Conservation (phyloP, 148 eudicot species). For the Fagopyrum esculentum region DNA sequence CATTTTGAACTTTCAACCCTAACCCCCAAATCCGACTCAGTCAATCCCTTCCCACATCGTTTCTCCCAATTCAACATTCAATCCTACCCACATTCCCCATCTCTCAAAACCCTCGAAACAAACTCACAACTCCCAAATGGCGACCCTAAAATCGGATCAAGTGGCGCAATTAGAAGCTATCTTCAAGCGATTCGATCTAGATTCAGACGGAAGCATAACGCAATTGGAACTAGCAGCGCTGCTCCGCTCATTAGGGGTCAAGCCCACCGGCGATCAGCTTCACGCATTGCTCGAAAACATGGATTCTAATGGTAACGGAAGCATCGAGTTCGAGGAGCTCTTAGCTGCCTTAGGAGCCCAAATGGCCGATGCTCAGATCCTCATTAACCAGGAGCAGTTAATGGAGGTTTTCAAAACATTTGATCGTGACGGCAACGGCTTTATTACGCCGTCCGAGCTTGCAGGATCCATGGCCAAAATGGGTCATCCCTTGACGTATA, state of each 20-base stretch:
- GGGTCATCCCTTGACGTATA: slow-evolving; percentile 49
- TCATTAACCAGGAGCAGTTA: slow-evolving; percentile 40
- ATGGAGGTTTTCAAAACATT: slow-evolving; percentile 43
- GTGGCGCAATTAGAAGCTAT: background rate
- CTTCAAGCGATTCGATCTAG: slow-evolving; percentile 5
- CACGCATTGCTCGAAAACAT: background rate
- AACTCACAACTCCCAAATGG: background rate
- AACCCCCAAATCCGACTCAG: background rate
- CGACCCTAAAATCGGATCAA: background rate
- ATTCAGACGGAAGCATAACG: background rate
- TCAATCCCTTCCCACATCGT: background rate
- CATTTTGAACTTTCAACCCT: background rate
- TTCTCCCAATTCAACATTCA: no score
- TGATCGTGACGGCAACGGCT: slow-evolving; percentile 48
- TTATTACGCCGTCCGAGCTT: slow-evolving; percentile 45
- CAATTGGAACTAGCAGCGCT: background rate
- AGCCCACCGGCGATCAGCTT: slow-evolving; percentile 1
- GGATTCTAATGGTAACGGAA: slow-evolving; percentile 1
- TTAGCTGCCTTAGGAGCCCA: background rate
- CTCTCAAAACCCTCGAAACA: background rate
- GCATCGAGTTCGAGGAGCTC: slow-evolving; percentile 4
- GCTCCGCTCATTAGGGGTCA: background rate
- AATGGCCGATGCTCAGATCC: slow-evolving; percentile 7
- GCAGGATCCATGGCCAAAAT: slow-evolving; percentile 50
- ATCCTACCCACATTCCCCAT: background rate